Evolutionary conservation across 23 red algal species (phyloP), one percentile per base, ranked within the genome.

Genomic region (Gracilaria domingensis): DNA sequence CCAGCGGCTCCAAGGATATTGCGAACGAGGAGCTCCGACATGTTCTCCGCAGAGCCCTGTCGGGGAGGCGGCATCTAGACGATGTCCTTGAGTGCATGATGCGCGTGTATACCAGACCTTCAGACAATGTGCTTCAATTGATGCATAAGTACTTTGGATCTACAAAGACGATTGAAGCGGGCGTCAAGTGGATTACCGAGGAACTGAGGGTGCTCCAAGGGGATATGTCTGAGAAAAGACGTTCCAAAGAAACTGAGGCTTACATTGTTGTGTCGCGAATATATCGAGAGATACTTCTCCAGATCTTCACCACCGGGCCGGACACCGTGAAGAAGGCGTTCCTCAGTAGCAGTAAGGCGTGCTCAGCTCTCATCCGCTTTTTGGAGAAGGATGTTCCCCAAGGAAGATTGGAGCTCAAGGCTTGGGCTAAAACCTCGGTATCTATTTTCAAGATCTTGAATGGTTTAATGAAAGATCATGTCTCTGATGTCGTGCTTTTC

Each of bases 251-350:
- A 58, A 8, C 1, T 4, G 34, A 60, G 23, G 50, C 47, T 1
- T 57, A 57, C 77, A 53, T 53, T 4, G 26, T 61, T 20, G 18
- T 53, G 13, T 67, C 61, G 14, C 60, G 83, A 4, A 54, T 71
- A 23, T 86, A 86, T 64, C 61, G 83, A 48, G 83, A 71, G n/a
- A 54, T 86, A 75, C 62, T 86, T 12, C 28, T 74, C 8, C 49
- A 70, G 3, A 44, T 48, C 8, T 86, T 70, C 61, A 64, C 47
- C 26, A 33, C 20, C 21, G 83, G 83, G 12, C 62, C 83, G 57
- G 24, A 40, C 12, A 34, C 42, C 26, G 59, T 86, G 23, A 86
- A 57, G 50, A 86, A 74, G 65, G 66, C 83, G 8, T 48, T 86
- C 39, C 30, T 86, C 12, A 28, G 57, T 28, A 70, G 56, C 38